Base-by-base conservation (phyloP, 768 basidiomycete genomes). In the Lactifluus subvellereus region DNA sequence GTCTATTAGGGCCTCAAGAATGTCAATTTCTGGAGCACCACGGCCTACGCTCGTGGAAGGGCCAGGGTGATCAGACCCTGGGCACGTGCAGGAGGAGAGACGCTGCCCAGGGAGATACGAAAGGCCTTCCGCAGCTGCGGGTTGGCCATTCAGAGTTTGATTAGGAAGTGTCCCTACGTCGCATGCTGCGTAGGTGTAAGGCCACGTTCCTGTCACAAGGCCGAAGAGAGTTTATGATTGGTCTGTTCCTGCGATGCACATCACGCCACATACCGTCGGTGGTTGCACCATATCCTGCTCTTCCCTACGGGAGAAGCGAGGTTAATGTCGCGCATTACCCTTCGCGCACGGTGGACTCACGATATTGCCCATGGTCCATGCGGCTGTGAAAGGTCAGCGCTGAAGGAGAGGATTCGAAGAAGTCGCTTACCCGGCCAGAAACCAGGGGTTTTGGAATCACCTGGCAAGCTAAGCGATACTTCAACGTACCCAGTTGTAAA, bases 401-500 rank as follows among this genome's bases (percentile, higher is more conserved):
- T 27, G 60, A 57, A 52, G 13, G 38, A 62, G 18, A 16, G 14
- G 32, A 52, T 32, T 33, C 48, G 62, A 59, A 63, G 65, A 27
- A 52, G 9, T 53, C 75, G 77, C 52, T 75, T 70, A 80, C 86
- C 94, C 59, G 96, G 94, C 95, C 94, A 97, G 64, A 91, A 79
- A 6, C 94, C 94, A 11, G 87, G 82, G 16, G 80, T 78, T 45
- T 70, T 66, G 1, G 81, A 76, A 11, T 77, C 73, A 6, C 90
- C 91, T 18, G 91, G 90, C 67, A 92, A 72, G 71, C 88, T 90
- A 20, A 92, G 69, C n/a, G 79, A 82, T 3, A 88, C 84, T 75
- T 97, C 97, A 60, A 98, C 77, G 71, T 94, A 94, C 2, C 92
- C 94, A 0, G 92, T 93, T 16, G 86, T 95, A 75, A 94, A 97